Evolutionary conservation across 1,139 yeast genomes (phyloP).

Genomic region (Scheffersomyces segobiensis): DNA sequence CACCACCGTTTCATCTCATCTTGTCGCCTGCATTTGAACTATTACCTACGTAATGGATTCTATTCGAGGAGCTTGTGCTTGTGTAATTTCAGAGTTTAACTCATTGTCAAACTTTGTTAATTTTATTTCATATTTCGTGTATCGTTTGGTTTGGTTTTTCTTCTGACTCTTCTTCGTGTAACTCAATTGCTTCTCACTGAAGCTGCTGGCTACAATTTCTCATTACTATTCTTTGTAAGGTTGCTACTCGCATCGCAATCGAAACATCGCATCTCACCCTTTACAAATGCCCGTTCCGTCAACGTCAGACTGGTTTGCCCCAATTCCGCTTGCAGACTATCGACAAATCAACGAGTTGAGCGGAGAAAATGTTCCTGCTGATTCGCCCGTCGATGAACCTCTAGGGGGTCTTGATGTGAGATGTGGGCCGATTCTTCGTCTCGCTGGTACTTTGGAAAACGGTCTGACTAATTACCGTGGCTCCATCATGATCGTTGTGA

Average conservation of each 20-base stretch:
- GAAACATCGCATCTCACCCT: not conserved
- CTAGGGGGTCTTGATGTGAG: slow-evolving; percentile 40
- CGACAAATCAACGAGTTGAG: slow-evolving; percentile 23
- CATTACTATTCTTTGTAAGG: not conserved
- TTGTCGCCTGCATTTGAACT: not conserved
- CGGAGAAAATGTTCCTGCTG: slow-evolving; percentile 26
- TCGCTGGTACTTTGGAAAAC: slow-evolving; percentile 58
- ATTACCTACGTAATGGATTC: not conserved
- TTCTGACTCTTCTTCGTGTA: not conserved
- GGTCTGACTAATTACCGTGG: slow-evolving; percentile 58
- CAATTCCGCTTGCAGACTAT: slow-evolving; percentile 34
- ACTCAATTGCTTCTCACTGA: not conserved
- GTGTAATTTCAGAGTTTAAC: not conserved
- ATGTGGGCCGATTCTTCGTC: slow-evolving; percentile 79
- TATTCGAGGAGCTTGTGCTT: not conserved
- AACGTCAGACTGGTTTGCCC: slow-evolving; percentile 22
- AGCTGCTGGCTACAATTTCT: not conserved
- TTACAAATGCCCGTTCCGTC: not conserved
- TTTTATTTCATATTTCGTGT: not conserved
- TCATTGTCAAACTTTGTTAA: no score
- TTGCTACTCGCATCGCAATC: not conserved
- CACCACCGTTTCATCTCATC: not conserved
- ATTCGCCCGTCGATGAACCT: slow-evolving; percentile 26
- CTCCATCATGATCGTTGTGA: slow-evolving; percentile 60
- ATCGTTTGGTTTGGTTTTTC: not conserved